Percentiles rank a stretch among this genome's conserved stretches.
phyloP scores from a whole-genome alignment of 805 yeast genomes.

The Candida alai region DNA sequence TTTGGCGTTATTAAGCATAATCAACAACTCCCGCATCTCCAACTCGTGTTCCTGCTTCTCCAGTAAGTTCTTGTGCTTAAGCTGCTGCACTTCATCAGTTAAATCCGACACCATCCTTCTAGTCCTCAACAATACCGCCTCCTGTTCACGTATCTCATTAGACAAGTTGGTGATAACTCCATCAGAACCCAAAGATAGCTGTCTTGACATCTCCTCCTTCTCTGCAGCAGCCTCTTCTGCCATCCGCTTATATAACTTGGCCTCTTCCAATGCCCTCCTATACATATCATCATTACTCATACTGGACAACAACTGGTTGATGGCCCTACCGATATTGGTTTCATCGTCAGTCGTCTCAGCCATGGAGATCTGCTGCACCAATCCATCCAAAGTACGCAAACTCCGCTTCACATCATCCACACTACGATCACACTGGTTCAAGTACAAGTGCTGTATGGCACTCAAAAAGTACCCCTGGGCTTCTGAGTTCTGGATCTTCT shows the following conservation, averaged over 20 bases:
- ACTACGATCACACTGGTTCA: constrained; percentile 49
- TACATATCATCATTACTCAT: constrained; percentile 86
- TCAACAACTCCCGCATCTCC: constrained; percentile 69
- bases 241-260: constrained; percentile 46
- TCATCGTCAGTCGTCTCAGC: constrained; percentile 47
- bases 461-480: constrained; percentile 58
- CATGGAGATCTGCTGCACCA: constrained; percentile 57
- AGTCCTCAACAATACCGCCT: constrained; percentile 52
- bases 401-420: constrained; percentile 47
- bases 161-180: constrained; percentile 61
- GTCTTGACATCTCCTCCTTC: constrained; percentile 58
- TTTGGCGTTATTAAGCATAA: constrained; percentile 49
- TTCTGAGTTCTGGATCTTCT: constrained; percentile 51
- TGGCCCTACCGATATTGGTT: constrained; percentile 63
- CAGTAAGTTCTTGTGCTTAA: constrained; percentile 52
- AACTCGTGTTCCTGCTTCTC: constrained; percentile 76
- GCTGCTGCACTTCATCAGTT: constrained; percentile 57
- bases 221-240: constrained; percentile 59
- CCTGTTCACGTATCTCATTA: constrained; percentile 61
- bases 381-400: constrained; percentile 59
- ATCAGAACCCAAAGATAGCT: constrained; percentile 71
- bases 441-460: constrained; percentile 62
- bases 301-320: constrained; percentile 66
- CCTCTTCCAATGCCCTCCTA: constrained; percentile 56
- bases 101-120: constrained; percentile 61